Conservation (phyloP, 225 moss, liverwort and hornwort species). For the Climacium dendroides region DNA sequence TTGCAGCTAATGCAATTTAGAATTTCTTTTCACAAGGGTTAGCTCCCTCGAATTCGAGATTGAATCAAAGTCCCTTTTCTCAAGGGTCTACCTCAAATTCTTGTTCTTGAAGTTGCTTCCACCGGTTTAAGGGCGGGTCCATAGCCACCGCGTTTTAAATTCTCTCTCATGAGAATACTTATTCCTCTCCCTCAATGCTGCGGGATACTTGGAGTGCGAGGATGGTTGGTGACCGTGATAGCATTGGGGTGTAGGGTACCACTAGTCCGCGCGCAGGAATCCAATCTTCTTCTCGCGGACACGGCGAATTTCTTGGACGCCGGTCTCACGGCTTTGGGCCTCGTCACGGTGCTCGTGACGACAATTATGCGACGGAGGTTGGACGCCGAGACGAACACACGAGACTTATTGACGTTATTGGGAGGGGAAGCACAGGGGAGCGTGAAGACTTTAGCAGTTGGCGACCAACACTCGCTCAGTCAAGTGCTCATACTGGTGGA, state of each 20-base stretch:
- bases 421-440: neutral
- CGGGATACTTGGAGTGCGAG: neutral
- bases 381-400: constrained; percentile 15
- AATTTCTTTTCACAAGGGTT: neutral
- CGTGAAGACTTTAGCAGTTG: neutral
- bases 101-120: neutral
- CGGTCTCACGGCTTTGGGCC: constrained; percentile 14
- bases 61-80: neutral
- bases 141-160: neutral
- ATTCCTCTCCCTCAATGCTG: neutral
- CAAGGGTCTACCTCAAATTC: neutral
- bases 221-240: neutral
- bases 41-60: neutral
- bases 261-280: neutral
- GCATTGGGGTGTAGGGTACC: neutral
- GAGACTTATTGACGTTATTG: constrained; percentile 5
- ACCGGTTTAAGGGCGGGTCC: neutral
- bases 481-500: constrained; percentile 1
- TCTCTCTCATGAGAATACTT: neutral
- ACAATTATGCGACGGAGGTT: neutral
- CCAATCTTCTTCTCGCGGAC: neutral
- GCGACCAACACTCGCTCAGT: neutral
- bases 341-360: neutral
- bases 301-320: constrained; percentile 16
- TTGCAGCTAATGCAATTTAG: neutral